Conservation (phyloP, 2,329 filamentous ascomycete genomes). For the Cladorrhinum sp. region DNA sequence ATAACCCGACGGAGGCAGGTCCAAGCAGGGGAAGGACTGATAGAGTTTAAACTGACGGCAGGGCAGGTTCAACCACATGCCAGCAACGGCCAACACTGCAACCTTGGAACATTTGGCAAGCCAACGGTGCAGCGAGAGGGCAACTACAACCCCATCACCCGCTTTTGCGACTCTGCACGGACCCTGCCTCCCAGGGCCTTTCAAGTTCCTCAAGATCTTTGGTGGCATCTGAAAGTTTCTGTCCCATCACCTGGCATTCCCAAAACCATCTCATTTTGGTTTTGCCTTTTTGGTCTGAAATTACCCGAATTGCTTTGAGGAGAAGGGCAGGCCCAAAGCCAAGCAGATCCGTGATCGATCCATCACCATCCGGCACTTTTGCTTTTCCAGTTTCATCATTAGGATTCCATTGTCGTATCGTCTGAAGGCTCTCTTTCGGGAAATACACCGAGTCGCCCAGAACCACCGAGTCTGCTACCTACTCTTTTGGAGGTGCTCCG, state of each 20-base stretch:
- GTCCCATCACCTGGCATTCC: background rate
- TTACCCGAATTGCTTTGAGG: background rate
- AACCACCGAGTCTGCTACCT: slow-evolving; percentile 8
- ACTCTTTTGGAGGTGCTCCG: slow-evolving; percentile 10
- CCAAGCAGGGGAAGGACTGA: slow-evolving; percentile 9
- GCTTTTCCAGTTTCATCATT: background rate
- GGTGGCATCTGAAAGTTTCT: background rate
- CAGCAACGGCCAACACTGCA: background rate
- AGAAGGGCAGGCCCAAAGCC: background rate
- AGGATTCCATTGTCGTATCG: background rate
- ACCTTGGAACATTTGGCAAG: background rate
- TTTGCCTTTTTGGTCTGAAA: slow-evolving; percentile 3
- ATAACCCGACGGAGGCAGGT: slow-evolving; percentile 7
- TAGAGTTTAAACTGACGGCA: slow-evolving; percentile 24
- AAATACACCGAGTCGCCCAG: slow-evolving; percentile 4
- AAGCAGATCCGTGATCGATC: background rate
- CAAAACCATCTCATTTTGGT: too few relatives aligned
- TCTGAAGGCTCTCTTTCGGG: background rate
- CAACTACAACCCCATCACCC: background rate
- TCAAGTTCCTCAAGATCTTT: background rate
- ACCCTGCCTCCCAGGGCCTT: background rate
- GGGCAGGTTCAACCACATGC: slow-evolving; percentile 7
- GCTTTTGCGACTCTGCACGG: background rate
- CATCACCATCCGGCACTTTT: background rate
- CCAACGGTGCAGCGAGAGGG: background rate